phyloP scores from a whole-genome alignment of 371 early-diverging fungal genomes.

The Mortierella sp. region DNA sequence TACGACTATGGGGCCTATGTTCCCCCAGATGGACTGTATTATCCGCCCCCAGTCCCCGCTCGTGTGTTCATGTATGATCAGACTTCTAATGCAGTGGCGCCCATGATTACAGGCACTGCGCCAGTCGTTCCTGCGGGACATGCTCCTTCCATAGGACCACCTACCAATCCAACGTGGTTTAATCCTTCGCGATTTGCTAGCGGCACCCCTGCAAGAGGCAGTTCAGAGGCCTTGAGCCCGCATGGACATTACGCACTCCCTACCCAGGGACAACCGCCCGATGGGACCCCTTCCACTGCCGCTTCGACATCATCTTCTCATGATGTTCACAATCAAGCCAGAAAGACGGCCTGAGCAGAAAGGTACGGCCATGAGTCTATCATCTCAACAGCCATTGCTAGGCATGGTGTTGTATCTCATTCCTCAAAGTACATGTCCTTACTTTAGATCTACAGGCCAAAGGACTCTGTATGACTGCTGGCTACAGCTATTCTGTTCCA shows the following conservation, averaged over 20 bases:
- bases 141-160: not conserved
- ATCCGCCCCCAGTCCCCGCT: slow-evolving; percentile 11
- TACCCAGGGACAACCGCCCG: slow-evolving; percentile 2
- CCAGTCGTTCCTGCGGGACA: not conserved
- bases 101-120: not conserved
- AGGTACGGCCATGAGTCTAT: no score
- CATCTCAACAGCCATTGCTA: no score
- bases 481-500: no score
- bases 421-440: no score
- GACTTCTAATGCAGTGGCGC: not conserved
- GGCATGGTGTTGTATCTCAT: no score
- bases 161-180: slow-evolving; percentile 6
- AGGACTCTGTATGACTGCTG: no score
- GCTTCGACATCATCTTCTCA: not conserved
- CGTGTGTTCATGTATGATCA: slow-evolving; percentile 25
- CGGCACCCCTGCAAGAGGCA: not conserved
- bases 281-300: not conserved
- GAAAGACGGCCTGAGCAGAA: slow-evolving; percentile 3
- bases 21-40: slow-evolving; percentile 15
- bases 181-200: not conserved
- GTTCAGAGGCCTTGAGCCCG: not conserved
- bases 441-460: no score
- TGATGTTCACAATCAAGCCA: not conserved
- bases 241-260: not conserved
- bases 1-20: slow-evolving; percentile 13